These are phyloP conservation scores for Boletus vinaceobasis DNA, from an alignment of 768 basidiomycete species.

Conservation along the genomic window DNA sequence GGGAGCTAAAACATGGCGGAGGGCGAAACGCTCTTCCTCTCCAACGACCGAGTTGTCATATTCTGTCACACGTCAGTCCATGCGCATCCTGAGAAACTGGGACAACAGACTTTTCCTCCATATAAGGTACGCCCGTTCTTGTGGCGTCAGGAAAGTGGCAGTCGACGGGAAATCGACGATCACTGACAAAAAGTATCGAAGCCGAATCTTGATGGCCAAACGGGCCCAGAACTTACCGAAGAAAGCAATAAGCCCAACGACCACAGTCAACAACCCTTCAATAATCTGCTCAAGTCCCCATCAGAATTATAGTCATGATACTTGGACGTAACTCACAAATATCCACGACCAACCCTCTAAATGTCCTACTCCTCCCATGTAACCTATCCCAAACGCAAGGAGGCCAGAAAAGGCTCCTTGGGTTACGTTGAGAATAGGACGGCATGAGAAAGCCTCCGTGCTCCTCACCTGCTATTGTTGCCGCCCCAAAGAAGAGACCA, in stretches of 20 bases:
- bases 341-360: constrained; percentile 66
- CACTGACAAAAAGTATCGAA: constrained; percentile 32
- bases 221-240: constrained; percentile 35
- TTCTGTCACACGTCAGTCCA: constrained; percentile 50
- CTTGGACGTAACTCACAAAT: constrained; percentile 40
- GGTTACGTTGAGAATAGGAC: neutral
- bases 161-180: constrained; percentile 48
- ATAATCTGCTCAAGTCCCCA: constrained; percentile 6
- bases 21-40: constrained; percentile 53
- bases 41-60: constrained; percentile 21
- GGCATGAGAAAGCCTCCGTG: neutral
- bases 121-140: constrained; percentile 16
- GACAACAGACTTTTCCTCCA: constrained; percentile 17
- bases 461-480: constrained; percentile 49
- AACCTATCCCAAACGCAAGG: constrained; percentile 52
- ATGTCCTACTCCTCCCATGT: constrained; percentile 46
- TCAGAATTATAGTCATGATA: neutral
- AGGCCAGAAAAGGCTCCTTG: constrained; percentile 55
- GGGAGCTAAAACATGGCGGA: constrained; percentile 51
- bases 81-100: constrained; percentile 34
- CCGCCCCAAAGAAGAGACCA: constrained; percentile 63
- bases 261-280: constrained; percentile 53
- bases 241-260: constrained; percentile 51
- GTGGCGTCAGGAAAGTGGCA: constrained; percentile 14
- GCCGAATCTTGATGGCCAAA: neutral